phyloP scores from a whole-genome alignment of 768 basidiomycete genomes.

The Chalciporus sphaerocephalus region DNA sequence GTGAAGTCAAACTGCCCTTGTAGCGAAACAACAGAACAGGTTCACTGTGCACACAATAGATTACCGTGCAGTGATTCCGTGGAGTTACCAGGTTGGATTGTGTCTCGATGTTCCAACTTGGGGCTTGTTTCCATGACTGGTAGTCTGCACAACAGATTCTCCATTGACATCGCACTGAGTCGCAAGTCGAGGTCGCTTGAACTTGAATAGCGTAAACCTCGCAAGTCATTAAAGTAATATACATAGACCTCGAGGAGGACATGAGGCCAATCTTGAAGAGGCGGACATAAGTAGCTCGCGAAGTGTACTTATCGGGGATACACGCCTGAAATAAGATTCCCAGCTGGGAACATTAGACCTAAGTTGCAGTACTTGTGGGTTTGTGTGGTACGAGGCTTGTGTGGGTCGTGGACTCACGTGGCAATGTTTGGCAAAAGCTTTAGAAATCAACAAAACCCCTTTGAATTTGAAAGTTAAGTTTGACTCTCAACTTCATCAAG shows the following conservation, averaged over 20 bases:
- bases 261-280: slow-evolving; percentile 19
- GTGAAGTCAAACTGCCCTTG: too few species aligned
- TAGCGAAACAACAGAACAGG: too few species aligned
- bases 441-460: slow-evolving; percentile 15
- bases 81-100: too few species aligned
- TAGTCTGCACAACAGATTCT: background rate
- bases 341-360: background rate
- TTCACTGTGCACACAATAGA: too few species aligned
- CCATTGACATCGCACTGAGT: background rate
- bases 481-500: background rate
- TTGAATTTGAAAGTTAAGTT: too few species aligned
- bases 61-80: too few species aligned
- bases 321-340: background rate
- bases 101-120: background rate
- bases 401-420: too few species aligned
- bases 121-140: background rate
- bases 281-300: slow-evolving; percentile 4
- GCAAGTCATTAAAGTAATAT: slow-evolving; percentile 13
- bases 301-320: slow-evolving; percentile 2
- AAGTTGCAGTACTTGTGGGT: background rate
- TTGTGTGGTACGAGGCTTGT: too few species aligned
- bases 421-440: slow-evolving; percentile 24
- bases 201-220: slow-evolving; percentile 13
- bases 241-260: slow-evolving; percentile 20
- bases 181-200: background rate